Evolutionary conservation across 805 yeast species (phyloP).

Genomic region (Tetrapisispora nanseiensis): DNA sequence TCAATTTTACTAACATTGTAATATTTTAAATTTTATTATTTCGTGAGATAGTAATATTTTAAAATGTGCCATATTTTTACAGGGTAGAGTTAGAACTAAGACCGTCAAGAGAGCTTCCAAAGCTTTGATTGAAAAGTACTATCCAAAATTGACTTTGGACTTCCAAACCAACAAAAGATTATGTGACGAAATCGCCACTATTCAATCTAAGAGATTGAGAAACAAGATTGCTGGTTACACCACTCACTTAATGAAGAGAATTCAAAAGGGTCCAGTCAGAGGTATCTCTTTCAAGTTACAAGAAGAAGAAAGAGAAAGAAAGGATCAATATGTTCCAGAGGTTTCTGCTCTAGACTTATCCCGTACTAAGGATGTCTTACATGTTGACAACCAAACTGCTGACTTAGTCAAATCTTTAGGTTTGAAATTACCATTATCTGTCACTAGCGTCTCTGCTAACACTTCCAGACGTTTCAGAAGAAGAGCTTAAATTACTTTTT

Average conservation of each 20-base stretch:
- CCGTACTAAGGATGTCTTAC: constrained; percentile 90
- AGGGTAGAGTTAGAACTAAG: constrained; percentile 99
- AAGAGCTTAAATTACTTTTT: constrained; percentile 50
- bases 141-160: constrained; percentile 98
- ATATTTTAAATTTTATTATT: not conserved
- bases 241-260: constrained; percentile 99
- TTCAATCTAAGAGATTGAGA: constrained; percentile 99
- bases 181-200: constrained; percentile 95
- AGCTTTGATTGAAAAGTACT: constrained; percentile 98
- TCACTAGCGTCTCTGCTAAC: constrained; percentile 79
- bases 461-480: constrained; percentile 89
- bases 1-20: constrained; percentile 1
- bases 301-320: constrained; percentile 99
- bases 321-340: constrained; percentile 99
- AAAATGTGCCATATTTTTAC: constrained; percentile 8
- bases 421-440: constrained; percentile 77
- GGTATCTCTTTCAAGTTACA: constrained; percentile 99
- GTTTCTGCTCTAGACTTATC: constrained; percentile 98
- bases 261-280: constrained; percentile 99
- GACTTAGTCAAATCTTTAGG: constrained; percentile 91
- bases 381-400: constrained; percentile 94
- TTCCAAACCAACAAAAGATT: constrained; percentile 99
- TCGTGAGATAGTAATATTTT: not conserved
- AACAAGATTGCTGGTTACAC: constrained; percentile 99
- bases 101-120: constrained; percentile 99